Evolutionary conservation across 768 basidiomycete genomes (phyloP), one percentile per base, ranked within the genome.

Genomic region (Rhizopogon vulgaris): DNA sequence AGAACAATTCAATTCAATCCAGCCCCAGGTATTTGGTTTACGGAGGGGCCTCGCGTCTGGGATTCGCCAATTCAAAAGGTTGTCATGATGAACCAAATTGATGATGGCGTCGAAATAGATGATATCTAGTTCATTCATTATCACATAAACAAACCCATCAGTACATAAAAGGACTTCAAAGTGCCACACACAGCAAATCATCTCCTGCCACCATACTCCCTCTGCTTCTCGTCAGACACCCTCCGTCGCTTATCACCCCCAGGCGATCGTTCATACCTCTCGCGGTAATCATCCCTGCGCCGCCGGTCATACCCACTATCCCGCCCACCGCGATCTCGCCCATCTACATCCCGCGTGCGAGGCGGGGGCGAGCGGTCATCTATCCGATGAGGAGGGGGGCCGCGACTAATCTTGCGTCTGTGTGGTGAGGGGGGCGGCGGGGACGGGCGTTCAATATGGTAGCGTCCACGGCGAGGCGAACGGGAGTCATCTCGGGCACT

Each of bases 401-500:
- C 60, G 10, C 57, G 58, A 56, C 60, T 48, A 56, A n/a, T 39
- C 17, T 10, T 56, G 60, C 57, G 1, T 61, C 63, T 5, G 57
- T 60, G 15, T 65, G 57, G 63, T 12, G 58, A 59, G 1, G 59
- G 59, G 2, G 69, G 63, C 9, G 70, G 59, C 9, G 64, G 60
- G 41, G 63, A 50, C 22, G 52, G 63, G 14, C 49, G 66, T 58
- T 32, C 60, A 60, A 37, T 57, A 57, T 24, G 52, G 53, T 42
- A 52, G 28, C 56, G 51, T 22, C 49, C 39, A 3, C 45, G 14
- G 6, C 49, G 42, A 10, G 68, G 70, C 5, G 68, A 64, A 22
- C 62, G 69, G 9, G 73, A 72, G 27, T 58, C 59, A 18, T 66
- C 66, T 17, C 69, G 62, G 22, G 61, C 58, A n/a, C 41, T 40